phyloP scores from a whole-genome alignment of 345 rosid genomes.

The Citrus unshiu region DNA sequence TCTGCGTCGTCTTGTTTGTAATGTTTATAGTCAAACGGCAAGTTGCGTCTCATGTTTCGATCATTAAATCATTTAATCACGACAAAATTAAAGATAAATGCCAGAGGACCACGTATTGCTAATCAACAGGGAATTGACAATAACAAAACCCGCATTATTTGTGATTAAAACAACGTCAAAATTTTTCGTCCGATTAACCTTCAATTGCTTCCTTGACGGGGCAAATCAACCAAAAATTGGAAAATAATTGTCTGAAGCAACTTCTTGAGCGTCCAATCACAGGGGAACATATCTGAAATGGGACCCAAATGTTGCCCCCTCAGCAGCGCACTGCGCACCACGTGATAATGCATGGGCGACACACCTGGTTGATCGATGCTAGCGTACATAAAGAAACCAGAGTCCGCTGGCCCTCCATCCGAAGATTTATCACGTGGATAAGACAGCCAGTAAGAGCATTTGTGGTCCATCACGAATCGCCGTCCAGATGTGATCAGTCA shows the following conservation, averaged over 20 bases:
- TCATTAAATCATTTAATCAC: too few relatives aligned
- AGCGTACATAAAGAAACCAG: background rate
- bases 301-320: slow-evolving; percentile 20
- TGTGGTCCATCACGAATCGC: slow-evolving; percentile 10
- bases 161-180: background rate
- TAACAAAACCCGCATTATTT: too few relatives aligned
- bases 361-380: slow-evolving; percentile 8
- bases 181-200: background rate
- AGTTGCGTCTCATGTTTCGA: too few relatives aligned
- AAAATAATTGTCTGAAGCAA: background rate
- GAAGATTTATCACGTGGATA: background rate
- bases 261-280: background rate
- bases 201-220: background rate
- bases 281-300: slow-evolving; percentile 3
- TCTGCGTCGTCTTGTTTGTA: too few relatives aligned
- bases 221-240: background rate
- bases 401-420: too few relatives aligned
- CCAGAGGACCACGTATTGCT: too few relatives aligned
- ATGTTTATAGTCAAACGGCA: too few relatives aligned
- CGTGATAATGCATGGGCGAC: slow-evolving; percentile 22
- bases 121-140: too few relatives aligned
- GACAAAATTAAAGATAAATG: too few relatives aligned
- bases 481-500: background rate
- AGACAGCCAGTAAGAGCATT: background rate
- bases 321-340: slow-evolving; percentile 10